A percentile compares a stretch with the other conserved stretches of the same genome.
Conservation (phyloP, 352 stramenopile genomes). For the Phytophthora europaea region DNA sequence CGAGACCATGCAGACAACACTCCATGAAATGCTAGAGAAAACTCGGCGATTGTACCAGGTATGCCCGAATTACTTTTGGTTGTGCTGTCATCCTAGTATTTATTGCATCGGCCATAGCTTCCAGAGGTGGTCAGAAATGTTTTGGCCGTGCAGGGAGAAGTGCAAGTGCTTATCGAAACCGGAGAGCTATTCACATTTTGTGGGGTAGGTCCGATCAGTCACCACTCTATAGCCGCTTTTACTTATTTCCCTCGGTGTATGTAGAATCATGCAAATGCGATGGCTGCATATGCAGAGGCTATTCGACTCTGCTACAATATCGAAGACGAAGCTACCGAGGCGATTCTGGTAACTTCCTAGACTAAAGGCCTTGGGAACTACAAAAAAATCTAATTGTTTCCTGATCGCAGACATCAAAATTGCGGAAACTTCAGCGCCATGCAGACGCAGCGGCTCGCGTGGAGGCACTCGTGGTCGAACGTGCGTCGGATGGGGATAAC, state of each 20-base stretch:
- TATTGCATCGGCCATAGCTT: constrained; percentile 12
- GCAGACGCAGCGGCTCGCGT: constrained; percentile 36
- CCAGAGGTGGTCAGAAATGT: constrained; percentile 41
- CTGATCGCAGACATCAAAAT: constrained; percentile 43
- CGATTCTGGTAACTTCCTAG: constrained; percentile 40
- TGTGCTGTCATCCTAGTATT: not conserved
- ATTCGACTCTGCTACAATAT: constrained; percentile 58
- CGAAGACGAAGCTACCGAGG: constrained; percentile 59
- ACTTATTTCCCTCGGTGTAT: not conserved
- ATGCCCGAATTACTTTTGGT: not conserved
- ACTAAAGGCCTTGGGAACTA: not conserved
- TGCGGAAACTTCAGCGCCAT: constrained; percentile 51
- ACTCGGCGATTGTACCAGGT: constrained; percentile 54
- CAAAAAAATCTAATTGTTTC: not conserved
- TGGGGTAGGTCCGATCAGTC: constrained; percentile 29
- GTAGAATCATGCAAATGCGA: constrained; percentile 45
- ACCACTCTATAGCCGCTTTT: not conserved
- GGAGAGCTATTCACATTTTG: constrained; percentile 46
- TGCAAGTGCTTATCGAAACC: constrained; percentile 58
- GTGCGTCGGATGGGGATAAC: constrained; percentile 35
- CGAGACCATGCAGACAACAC: constrained; percentile 21
- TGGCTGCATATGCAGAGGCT: constrained; percentile 46
- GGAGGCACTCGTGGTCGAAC: constrained; percentile 29
- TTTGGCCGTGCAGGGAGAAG: constrained; percentile 48
- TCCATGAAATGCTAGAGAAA: constrained; percentile 38